These are phyloP conservation scores for Scedosporium minutisporum DNA, from an alignment of 2,329 filamentous ascomycete genomes.

Conservation along the genomic window DNA sequence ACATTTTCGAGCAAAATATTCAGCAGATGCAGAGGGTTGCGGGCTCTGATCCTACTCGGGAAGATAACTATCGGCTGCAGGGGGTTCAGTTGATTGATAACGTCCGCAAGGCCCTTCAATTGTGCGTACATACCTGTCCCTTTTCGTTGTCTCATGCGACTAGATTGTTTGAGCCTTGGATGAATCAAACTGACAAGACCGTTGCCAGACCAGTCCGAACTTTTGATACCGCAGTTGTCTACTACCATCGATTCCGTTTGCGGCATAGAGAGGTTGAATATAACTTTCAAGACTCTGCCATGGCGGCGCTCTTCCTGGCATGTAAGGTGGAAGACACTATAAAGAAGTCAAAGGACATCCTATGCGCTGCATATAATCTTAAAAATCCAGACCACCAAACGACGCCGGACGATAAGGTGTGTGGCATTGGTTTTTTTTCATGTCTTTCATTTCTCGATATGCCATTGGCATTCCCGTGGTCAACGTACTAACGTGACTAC, in stretches of 20 bases:
- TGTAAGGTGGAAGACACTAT: constrained; percentile 98
- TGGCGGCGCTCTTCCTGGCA: constrained; percentile 80
- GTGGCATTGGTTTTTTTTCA: constrained; percentile 13
- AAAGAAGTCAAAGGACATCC: constrained; percentile 89
- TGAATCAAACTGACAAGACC: neutral
- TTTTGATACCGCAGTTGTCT: constrained; percentile 81
- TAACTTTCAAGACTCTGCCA: constrained; percentile 74
- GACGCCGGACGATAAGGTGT: constrained; percentile 73
- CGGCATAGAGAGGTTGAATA: constrained; percentile 80
- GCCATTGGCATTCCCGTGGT: no score
- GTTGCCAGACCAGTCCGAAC: constrained; percentile 68
- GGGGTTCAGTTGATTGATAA: constrained; percentile 85
- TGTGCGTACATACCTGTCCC: constrained; percentile 44
- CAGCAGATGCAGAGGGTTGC: constrained; percentile 61
- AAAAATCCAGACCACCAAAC: constrained; percentile 59
- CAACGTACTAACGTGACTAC: constrained; percentile 7
- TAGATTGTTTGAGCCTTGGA: no score
- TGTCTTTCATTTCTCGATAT: neutral
- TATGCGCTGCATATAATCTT: constrained; percentile 82
- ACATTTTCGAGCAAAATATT: constrained; percentile 73
- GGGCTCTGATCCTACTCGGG: constrained; percentile 64
- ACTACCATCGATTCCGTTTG: constrained; percentile 89
- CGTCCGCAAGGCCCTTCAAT: constrained; percentile 64
- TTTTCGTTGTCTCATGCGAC: neutral
- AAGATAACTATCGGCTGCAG: constrained; percentile 72